Evolutionary conservation across 108 stramenopile species (phyloP), one percentile per base, ranked within the genome.

Genomic region (Skeletonema potamos): DNA sequence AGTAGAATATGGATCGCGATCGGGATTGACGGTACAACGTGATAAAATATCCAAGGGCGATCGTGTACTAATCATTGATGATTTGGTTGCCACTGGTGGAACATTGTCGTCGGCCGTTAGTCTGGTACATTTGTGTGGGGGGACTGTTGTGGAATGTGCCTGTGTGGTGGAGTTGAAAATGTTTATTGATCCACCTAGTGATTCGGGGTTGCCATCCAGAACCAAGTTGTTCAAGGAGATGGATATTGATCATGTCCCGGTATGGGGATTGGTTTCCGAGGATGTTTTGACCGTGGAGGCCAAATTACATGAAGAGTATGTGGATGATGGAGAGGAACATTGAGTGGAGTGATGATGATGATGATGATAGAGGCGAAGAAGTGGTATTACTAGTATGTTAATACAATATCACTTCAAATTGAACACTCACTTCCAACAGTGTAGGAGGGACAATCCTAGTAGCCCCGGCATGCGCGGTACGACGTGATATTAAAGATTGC

Each of bases 51-150:
- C 79, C 63, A 46, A 86, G 41, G 97, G 97, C 22, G 74, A 96
- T 34, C 84, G 91, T 36, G 97, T 98, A 4, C 84, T 99, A 59
- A 88, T 99, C 37, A 92, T 99, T 73, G 98, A 99, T 75, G 98
- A 99, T 72, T 82, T 99, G 66, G 96, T 99, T 8, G 98, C 98
- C 4, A 99, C 98, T 6, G 98, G 98, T 22, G 98, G 98, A 24
- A 99, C 97, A n/a, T 73, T 94, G 41, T 64, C 73, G 10, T 85
- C 85, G 54, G 90, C 91, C 12, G 86, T 95, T 70, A 70, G 76
- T 17, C 70, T 92, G 44, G 91, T 95, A 5, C 88, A 95, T 70
- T 77, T 85, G 82, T 72, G 89, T 43, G 87, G 81, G 0, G 92
- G 90, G 12, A 84, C 46, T 10, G 92, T 92, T 10, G 94, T 95